A percentile compares a stretch with the other conserved stretches of the same genome.
phyloP scores from a whole-genome alignment of 2,329 filamentous ascomycete genomes.

The Claviceps sp. region DNA sequence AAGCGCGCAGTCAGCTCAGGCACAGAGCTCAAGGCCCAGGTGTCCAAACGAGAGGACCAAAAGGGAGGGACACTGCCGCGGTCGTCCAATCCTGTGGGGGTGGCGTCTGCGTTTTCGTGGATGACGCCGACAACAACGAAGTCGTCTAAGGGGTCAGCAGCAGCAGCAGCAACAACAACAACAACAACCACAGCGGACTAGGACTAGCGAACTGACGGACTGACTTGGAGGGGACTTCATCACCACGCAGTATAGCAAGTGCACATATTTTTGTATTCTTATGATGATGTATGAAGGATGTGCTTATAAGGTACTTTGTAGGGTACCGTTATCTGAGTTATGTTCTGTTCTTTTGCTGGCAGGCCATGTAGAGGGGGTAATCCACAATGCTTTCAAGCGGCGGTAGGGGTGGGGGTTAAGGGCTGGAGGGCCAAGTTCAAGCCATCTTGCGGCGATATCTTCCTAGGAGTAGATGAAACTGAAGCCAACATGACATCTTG shows the following conservation, averaged over 20 bases:
- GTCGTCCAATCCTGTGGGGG: constrained; percentile 71
- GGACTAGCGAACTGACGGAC: not conserved
- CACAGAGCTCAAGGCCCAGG: constrained; percentile 23
- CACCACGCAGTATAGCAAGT: not conserved
- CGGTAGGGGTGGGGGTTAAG: too few relatives aligned
- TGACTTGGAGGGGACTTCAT: not conserved
- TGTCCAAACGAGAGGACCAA: constrained; percentile 20
- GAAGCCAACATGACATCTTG: too few relatives aligned
- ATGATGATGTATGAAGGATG: not conserved
- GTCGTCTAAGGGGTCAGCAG: constrained; percentile 20
- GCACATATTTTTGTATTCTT: not conserved
- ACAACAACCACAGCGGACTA: not conserved
- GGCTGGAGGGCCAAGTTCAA: too few relatives aligned
- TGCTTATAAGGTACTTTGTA: not conserved
- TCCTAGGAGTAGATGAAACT: too few relatives aligned
- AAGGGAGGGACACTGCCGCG: constrained; percentile 33
- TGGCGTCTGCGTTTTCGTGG: constrained; percentile 91
- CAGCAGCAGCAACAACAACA: constrained; percentile 11
- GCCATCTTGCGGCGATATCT: too few relatives aligned
- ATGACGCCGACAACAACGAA: constrained; percentile 46
- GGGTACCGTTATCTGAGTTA: not conserved
- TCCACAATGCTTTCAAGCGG: not conserved
- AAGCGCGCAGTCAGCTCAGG: constrained; percentile 36
- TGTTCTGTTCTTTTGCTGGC: not conserved
- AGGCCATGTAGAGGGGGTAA: not conserved